These are phyloP conservation scores for Phytophthora hybrid DNA, from an alignment of 352 stramenopile genomes.

Conservation along the genomic window DNA sequence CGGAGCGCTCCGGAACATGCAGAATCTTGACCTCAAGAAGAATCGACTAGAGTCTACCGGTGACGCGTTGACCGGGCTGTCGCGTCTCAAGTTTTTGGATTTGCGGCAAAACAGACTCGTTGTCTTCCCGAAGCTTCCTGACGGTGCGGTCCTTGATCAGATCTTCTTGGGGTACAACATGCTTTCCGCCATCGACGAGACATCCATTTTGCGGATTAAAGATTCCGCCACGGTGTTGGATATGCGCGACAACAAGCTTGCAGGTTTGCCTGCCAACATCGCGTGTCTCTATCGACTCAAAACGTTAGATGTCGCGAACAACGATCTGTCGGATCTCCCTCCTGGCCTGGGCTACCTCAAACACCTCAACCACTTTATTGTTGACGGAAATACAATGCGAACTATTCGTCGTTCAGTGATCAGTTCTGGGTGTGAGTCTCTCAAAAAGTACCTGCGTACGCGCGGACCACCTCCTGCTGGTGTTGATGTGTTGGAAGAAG, in stretches of 20 bases:
- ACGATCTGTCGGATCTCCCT: slow-evolving; percentile 79
- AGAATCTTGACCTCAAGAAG: slow-evolving; percentile 83
- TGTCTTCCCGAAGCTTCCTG: slow-evolving; percentile 69
- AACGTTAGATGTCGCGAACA: slow-evolving; percentile 85
- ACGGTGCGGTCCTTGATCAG: slow-evolving; percentile 69
- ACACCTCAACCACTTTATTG: slow-evolving; percentile 76
- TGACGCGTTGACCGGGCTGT: slow-evolving; percentile 51
- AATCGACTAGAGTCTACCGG: slow-evolving; percentile 65
- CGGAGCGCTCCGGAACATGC: slow-evolving; percentile 52
- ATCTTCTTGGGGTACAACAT: slow-evolving; percentile 84
- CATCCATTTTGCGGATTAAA: slow-evolving; percentile 65
- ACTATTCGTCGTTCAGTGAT: slow-evolving; percentile 73
- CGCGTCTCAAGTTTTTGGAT: slow-evolving; percentile 72
- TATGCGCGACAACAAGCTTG: slow-evolving; percentile 85
- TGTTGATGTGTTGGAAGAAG: slow-evolving; percentile 71
- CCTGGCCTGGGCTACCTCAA: slow-evolving; percentile 83
- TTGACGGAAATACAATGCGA: slow-evolving; percentile 81
- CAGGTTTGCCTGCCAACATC: slow-evolving; percentile 55
- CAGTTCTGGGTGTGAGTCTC: slow-evolving; percentile 68
- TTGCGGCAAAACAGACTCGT: slow-evolving; percentile 75
- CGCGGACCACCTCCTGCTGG: slow-evolving; percentile 63
- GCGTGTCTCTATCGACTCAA: slow-evolving; percentile 75
- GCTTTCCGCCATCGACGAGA: slow-evolving; percentile 64
- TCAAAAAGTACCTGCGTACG: slow-evolving; percentile 89
- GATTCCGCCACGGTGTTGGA: slow-evolving; percentile 81